Evolutionary conservation across 129 eudicot species (phyloP), one percentile per base, ranked within the genome.

Genomic region (Lactuca sativa): DNA sequence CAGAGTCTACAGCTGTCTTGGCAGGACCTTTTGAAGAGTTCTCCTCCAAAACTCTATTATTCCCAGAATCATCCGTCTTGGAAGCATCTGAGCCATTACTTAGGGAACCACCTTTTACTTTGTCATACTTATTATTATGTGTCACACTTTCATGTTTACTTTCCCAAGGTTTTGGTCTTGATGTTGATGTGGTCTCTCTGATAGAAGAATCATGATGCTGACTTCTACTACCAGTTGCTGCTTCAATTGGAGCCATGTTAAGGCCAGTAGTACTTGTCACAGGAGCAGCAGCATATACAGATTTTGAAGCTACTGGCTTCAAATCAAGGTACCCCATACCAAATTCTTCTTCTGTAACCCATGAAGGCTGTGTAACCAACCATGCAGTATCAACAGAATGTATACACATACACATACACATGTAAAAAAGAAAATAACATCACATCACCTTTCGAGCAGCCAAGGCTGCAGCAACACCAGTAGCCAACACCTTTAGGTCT

Each of bases 301-400:
- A 67, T 76, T 82, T 92, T 16, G 93, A 69, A 71, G 86, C 81
- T 71, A 81, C 72, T 57, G 85, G 89, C 80, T 95, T 95, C 47
- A 87, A 52, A 25, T 90, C 99, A 75, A 95, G 86, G 82, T 86
- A 85, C 31, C 99, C 99, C 97, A 87, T 95, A 70, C 97, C 96
- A 81, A 95, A 95, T 77, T 90, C 99, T 71, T 95, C 97, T 74
- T 95, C 99, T 32, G 97, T 90, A 65, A 95, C 97, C 99, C 99
- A 95, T 66, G 97, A 90, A 48, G 97, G 77, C 99, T 95, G 91
- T 48, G 61, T 18, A 60, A 36, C 6, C 38, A 36, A 36, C 6
- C 49, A 43, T 41, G 40, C 58, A 76, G 75, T 49, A 40, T 37
- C 55, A 2, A 60, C 38, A 51, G 5, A 15, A 16, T 18, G 14